These are phyloP conservation scores for Yarrowia galli DNA, from an alignment of 1,139 yeast genomes.

Conservation along the genomic window DNA sequence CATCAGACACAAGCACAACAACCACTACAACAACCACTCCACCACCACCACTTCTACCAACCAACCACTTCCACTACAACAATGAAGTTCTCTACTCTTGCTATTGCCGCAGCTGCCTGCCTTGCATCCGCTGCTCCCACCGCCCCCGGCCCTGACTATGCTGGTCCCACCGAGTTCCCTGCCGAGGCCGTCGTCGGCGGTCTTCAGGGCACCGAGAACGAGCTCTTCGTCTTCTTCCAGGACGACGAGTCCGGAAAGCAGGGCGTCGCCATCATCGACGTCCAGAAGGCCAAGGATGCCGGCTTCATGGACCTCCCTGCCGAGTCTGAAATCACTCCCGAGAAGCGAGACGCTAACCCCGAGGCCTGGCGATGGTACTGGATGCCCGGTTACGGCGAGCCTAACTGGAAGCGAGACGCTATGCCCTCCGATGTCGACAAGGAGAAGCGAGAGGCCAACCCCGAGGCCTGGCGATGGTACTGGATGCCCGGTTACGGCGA, in stretches of 20 bases:
- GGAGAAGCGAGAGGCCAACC: constrained; percentile 13
- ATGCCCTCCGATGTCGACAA: background rate
- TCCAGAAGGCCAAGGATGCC: background rate
- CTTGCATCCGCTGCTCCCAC: constrained; percentile 55
- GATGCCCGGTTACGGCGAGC: constrained; percentile 22
- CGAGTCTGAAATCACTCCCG: background rate
- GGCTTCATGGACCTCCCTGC: constrained; percentile 10
- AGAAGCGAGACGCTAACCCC: constrained; percentile 19
- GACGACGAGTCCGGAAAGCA: constrained; percentile 26
- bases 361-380: constrained; percentile 35
- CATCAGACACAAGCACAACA: background rate
- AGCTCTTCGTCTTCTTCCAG: constrained; percentile 19
- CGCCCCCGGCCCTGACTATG: background rate
- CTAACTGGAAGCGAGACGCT: constrained; percentile 36
- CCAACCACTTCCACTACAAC: constrained; percentile 27
- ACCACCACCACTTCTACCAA: constrained; percentile 27
- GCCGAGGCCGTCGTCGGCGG: constrained; percentile 12
- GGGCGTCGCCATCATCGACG: constrained; percentile 17
- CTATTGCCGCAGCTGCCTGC: constrained; percentile 33
- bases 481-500: constrained; percentile 16
- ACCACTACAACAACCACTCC: background rate
- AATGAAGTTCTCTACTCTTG: constrained; percentile 18
- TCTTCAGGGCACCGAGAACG: constrained; percentile 18
- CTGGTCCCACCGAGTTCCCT: background rate
- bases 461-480: constrained; percentile 32